Percentiles rank a stretch among this genome's conserved stretches.
These are phyloP conservation scores for Pyronema omphalodes DNA, from an alignment of 495 filamentous ascomycete genomes.

Conservation along the genomic window DNA sequence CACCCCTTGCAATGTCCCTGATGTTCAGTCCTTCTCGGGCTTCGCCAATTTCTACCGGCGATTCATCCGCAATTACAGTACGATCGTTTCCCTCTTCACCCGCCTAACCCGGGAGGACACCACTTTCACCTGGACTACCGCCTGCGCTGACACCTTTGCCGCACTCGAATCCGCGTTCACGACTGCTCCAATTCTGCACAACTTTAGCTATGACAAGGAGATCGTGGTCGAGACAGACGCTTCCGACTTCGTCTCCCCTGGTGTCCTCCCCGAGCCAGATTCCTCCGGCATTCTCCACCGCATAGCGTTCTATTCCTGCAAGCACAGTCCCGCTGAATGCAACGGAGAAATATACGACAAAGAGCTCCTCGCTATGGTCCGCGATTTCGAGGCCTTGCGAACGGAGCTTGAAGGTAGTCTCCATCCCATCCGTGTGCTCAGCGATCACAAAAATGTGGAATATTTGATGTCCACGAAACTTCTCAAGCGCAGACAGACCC, in stretches of 20 bases:
- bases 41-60: constrained; percentile 17
- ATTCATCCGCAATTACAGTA: no score
- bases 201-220: no score
- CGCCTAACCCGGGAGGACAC: no score
- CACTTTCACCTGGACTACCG: no score
- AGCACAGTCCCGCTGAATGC: constrained; percentile 4
- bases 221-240: no score
- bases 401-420: constrained; percentile 10
- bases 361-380: constrained; percentile 4
- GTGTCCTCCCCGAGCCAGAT: constrained; percentile 1
- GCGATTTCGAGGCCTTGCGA: constrained; percentile 20
- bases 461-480: constrained; percentile 17
- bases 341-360: constrained; percentile 10
- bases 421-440: constrained; percentile 7
- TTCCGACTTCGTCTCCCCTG: constrained; percentile 2
- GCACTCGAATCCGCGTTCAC: no score
- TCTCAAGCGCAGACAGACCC: background rate
- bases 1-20: constrained; percentile 4
- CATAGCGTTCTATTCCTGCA: constrained; percentile 4
- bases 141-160: no score
- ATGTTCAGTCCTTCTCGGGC: constrained; percentile 15
- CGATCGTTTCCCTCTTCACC: no score
- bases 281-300: background rate
- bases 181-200: no score
- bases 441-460: constrained; percentile 18